Evolutionary conservation across 257 asterid species (phyloP).

Genomic region (Asclepias syriaca): DNA sequence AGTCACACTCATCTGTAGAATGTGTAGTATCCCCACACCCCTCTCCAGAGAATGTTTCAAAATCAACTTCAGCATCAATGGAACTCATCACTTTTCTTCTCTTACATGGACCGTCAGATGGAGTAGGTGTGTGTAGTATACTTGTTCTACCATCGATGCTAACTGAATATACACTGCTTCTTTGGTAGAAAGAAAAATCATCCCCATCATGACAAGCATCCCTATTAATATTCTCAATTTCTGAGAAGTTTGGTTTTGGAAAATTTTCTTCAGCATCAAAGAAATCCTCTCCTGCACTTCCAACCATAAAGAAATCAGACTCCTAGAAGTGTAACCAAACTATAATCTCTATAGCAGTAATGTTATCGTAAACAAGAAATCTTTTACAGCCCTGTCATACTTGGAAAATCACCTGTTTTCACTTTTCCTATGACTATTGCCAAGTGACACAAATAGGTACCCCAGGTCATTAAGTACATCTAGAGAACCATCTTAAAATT

Average conservation of each 20-base stretch:
- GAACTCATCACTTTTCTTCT: slow-evolving; percentile 63
- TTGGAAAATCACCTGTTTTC: neutral
- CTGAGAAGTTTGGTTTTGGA: slow-evolving; percentile 25
- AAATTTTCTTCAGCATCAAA: slow-evolving; percentile 64
- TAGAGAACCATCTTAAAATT: neutral
- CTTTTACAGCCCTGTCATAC: neutral
- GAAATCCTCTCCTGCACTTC: slow-evolving; percentile 64
- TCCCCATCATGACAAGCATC: slow-evolving; percentile 24
- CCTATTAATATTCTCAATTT: slow-evolving; percentile 20
- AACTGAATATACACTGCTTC: slow-evolving; percentile 42
- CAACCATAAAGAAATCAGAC: slow-evolving; percentile 16
- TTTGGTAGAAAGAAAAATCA: slow-evolving; percentile 46
- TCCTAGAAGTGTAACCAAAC: neutral
- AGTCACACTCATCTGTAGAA: slow-evolving; percentile 35
- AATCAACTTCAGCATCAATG: slow-evolving; percentile 29
- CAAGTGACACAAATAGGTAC: neutral
- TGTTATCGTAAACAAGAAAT: neutral
- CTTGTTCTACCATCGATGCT: slow-evolving; percentile 22
- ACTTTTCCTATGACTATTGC: neutral
- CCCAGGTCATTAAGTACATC: neutral
- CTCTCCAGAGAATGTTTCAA: slow-evolving; percentile 36
- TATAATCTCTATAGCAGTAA: neutral
- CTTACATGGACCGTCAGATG: slow-evolving; percentile 52
- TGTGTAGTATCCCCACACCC: slow-evolving; percentile 19
- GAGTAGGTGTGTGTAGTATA: slow-evolving; percentile 56